These are phyloP conservation scores for Echinochloa phyllopogon DNA, from an alignment of 176 grass and related monocot species.

Conservation along the genomic window DNA sequence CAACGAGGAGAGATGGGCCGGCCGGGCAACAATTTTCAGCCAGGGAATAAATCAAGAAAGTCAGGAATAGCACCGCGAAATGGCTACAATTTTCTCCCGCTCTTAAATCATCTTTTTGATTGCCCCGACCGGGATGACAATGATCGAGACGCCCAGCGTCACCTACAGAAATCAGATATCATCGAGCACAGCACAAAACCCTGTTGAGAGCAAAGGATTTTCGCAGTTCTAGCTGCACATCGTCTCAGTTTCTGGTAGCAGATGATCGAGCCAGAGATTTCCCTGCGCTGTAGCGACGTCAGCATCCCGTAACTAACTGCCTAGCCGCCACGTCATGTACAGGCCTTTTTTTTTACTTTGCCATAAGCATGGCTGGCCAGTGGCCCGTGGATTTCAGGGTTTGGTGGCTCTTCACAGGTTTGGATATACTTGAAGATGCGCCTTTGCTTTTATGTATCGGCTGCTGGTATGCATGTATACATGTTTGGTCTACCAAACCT, in stretches of 20 bases:
- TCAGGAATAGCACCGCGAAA: background rate
- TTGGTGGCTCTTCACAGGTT: background rate
- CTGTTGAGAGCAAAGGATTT: background rate
- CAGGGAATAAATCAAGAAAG: background rate
- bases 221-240: background rate
- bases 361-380: background rate
- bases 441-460: constrained; percentile 6
- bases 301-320: constrained; percentile 28
- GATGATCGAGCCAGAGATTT: background rate
- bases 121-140: background rate
- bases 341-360: background rate
- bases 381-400: constrained; percentile 17
- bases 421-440: constrained; percentile 38
- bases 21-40: background rate
- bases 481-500: constrained; percentile 29
- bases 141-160: too few species aligned
- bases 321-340: background rate
- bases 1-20: too few species aligned
- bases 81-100: background rate
- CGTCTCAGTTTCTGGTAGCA: constrained; percentile 23
- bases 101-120: background rate
- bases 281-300: background rate
- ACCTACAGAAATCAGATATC: too few species aligned
- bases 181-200: background rate
- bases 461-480: background rate